phyloP scores from a whole-genome alignment of 371 early-diverging fungal species.

The Apophysomyces trapeziformis region DNA sequence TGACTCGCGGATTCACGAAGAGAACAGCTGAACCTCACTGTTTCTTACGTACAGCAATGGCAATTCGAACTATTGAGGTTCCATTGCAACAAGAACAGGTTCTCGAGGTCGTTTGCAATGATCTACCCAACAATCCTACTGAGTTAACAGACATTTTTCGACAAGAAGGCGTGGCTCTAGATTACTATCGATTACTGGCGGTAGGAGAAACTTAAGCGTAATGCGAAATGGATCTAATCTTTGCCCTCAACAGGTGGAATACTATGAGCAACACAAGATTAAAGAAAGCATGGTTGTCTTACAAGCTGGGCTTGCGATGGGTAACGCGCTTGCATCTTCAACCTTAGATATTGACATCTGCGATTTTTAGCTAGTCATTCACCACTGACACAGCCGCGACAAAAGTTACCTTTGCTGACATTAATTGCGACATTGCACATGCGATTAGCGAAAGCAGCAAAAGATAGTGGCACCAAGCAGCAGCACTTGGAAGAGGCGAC shows the following conservation, averaged over 20 bases:
- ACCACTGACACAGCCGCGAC: constrained; percentile 59
- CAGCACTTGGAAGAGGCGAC: constrained; percentile 68
- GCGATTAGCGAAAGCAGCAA: constrained; percentile 58
- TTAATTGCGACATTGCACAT: constrained; percentile 70
- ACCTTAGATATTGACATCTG: not conserved
- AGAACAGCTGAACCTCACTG: not conserved
- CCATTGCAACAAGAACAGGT: constrained; percentile 80
- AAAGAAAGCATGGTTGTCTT: constrained; percentile 67
- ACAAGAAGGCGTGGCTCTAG: constrained; percentile 71
- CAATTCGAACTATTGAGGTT: constrained; percentile 72
- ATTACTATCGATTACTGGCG: constrained; percentile 80
- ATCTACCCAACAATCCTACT: constrained; percentile 67
- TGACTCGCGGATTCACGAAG: too few species aligned
- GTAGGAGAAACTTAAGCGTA: constrained; percentile 37
- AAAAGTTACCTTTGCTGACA: constrained; percentile 68
- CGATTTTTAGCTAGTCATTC: constrained; percentile 37
- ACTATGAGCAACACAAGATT: constrained; percentile 67
- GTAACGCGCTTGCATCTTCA: constrained; percentile 29
- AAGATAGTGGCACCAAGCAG: constrained; percentile 49
- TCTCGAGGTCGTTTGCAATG: constrained; percentile 79
- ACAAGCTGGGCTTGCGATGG: constrained; percentile 63
- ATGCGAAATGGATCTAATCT: constrained; percentile 9
- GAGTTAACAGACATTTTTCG: constrained; percentile 82
- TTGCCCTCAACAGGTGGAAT: constrained; percentile 65
- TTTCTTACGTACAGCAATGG: not conserved